Evolutionary conservation across 2,329 filamentous ascomycete genomes (phyloP), one percentile per base, ranked within the genome.

Genomic region (Akanthomyces lecanii): DNA sequence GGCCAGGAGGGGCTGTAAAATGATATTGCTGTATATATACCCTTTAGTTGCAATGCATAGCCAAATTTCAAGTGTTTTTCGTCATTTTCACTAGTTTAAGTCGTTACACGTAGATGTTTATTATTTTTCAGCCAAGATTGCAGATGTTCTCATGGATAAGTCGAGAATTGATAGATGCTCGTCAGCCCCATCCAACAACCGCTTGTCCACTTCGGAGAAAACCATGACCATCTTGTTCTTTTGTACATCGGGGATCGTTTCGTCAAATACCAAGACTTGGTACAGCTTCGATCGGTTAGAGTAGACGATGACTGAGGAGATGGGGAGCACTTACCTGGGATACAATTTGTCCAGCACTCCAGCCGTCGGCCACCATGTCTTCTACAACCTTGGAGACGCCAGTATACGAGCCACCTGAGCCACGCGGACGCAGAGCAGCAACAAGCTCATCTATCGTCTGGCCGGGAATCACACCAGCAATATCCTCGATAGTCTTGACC

Each of bases 151-250:
- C 71, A 98, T 81, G 7, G 89, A 83, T 67, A 98, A 73, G 74
- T 99, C 94, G 38, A 99, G 78, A 64, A 98, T 89, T 1, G 91
- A 92, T 28, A 99, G 79, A 73, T 99, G 94, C 77, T 99, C 95
- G 72, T 99, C 95, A 2, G 93, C 90, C 10, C 95, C 95, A 75
- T 99, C 96, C 6, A 97, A 89, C 53, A 99, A 77, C 67, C 95
- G 85, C 81, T 98, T 98, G 73, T 99, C 95, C 33, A 94, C 83
- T 75, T 98, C 93, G 0, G 93, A 97, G 72, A 99, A 99, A 4
- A 94, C 82, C 66, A 91, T 82, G 54, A 94, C 89, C 64, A 99
- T 94, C 74, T 89, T 89, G 72, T 94, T 96, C 79, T 99, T 99
- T 72, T 96, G 90, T 14, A 85, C 77, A 71, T 97, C 92, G 0